These are phyloP conservation scores for Lentithecium fluviatile DNA, from an alignment of 495 filamentous ascomycete species.

Conservation along the genomic window DNA sequence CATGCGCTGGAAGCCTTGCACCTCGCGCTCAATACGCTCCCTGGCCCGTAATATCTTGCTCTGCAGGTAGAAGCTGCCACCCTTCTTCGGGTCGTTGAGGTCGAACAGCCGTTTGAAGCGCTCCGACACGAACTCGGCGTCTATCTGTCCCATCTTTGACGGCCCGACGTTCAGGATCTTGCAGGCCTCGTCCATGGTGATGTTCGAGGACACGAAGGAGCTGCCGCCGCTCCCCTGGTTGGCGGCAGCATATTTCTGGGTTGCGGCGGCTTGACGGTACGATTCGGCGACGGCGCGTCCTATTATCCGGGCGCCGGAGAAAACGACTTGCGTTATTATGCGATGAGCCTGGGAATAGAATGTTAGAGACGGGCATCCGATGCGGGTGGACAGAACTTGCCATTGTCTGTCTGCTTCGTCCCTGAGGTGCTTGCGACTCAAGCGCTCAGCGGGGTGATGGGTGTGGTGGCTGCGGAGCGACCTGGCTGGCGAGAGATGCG, in stretches of 20 bases:
- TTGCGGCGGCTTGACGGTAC: constrained; percentile 69
- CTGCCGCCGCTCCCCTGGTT: constrained; percentile 50
- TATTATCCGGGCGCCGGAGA: constrained; percentile 86
- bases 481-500: not conserved
- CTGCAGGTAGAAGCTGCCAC: constrained; percentile 96
- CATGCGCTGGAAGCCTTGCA: constrained; percentile 44
- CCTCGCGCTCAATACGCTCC: constrained; percentile 87
- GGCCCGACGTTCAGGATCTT: constrained; percentile 96
- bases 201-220: constrained; percentile 61
- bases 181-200: constrained; percentile 94
- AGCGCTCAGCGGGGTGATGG: not conserved
- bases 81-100: constrained; percentile 87
- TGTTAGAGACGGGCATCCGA: not conserved
- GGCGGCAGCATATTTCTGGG: constrained; percentile 72
- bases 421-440: no score
- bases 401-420: constrained; percentile 4
- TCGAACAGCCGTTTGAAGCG: constrained; percentile 96
- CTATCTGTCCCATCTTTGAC: constrained; percentile 70
- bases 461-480: not conserved
- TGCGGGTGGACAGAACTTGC: not conserved
- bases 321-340: constrained; percentile 86
- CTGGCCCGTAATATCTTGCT: constrained; percentile 91
- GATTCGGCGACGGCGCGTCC: constrained; percentile 77
- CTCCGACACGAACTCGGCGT: constrained; percentile 73
- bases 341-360: constrained; percentile 72